These are phyloP conservation scores for Bruguiera parviflora DNA, from an alignment of 345 rosid genomes.

Conservation along the genomic window DNA sequence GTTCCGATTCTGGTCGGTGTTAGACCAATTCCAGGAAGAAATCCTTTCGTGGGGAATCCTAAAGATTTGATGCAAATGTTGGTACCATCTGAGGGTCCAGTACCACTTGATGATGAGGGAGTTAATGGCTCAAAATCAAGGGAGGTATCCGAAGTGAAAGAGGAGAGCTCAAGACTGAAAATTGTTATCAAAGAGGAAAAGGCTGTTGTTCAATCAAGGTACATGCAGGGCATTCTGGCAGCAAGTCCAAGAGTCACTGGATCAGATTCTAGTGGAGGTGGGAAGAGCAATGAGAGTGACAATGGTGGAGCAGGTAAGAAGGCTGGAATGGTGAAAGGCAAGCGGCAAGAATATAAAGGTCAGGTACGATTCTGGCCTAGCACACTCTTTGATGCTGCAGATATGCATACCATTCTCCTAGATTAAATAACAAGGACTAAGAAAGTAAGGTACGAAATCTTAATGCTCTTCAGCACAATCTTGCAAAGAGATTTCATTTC, in stretches of 20 bases:
- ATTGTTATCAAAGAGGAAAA: slow-evolving; percentile 87
- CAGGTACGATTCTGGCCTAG: slow-evolving; percentile 47
- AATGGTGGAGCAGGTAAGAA: slow-evolving; percentile 37
- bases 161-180: slow-evolving; percentile 48
- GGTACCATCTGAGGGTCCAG: slow-evolving; percentile 53
- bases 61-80: slow-evolving; percentile 92
- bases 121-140: slow-evolving; percentile 28
- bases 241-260: slow-evolving; percentile 36
- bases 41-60: slow-evolving; percentile 78
- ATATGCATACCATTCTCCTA: background rate
- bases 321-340: slow-evolving; percentile 36
- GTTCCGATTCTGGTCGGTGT: slow-evolving; percentile 79
- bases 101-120: slow-evolving; percentile 25
- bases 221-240: slow-evolving; percentile 63
- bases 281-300: slow-evolving; percentile 40
- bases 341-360: slow-evolving; percentile 49
- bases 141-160: slow-evolving; percentile 35
- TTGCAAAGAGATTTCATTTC: too few relatives aligned
- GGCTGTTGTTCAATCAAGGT: slow-evolving; percentile 70
- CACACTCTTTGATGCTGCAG: too few relatives aligned
- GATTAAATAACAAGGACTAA: too few relatives aligned
- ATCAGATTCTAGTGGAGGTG: slow-evolving; percentile 35
- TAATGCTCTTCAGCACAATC: too few relatives aligned
- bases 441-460: too few relatives aligned
- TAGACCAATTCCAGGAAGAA: slow-evolving; percentile 76